Base-by-base conservation (phyloP, 2,329 filamentous ascomycete species). In the Fusarium sarcochroum region DNA sequence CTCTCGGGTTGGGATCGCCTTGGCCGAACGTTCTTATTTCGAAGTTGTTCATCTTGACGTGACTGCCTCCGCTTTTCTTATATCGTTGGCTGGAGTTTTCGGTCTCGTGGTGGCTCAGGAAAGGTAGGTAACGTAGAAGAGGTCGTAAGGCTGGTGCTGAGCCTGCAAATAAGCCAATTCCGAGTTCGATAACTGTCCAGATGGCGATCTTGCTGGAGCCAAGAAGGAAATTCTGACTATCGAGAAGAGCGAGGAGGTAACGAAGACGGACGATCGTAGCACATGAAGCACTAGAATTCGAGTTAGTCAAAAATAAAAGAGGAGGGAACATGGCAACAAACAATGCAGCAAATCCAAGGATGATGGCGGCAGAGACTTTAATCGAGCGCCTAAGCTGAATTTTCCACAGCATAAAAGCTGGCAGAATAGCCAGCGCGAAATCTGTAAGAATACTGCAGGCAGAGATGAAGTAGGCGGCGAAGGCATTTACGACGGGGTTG, bases 381-480 rank as follows among this genome's bases (percentile, higher is more conserved):
- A 54, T 23, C 2, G 48, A 59, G 2, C 48, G 48, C 10, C 42
- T 21, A 30, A 59, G 30, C 48, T 59, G 48, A 4, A 54, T 27
- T 14, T 37, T 45, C 50, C 50, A 54, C 5, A 54, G 18, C 27
- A 54, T 45, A 23, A 45, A 54, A 9, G 23, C 50, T 3, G 40
- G 50, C 6, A 54, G 40, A 27, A 54, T 45, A 30, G 50, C 50
- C 18, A 54, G 41, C 7, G 50, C 50, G 18, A 54, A 44, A 18
- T 54, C 50, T 5, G 50, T 54, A 14, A 54, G 25, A 15, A 54
- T 54, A 46, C 50, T 45, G 30, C 50, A 54, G 11, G 50, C 50
- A 2, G 56, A 59, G 41, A 59, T 53, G 17, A 53, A 59, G 38
- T 59, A 59, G 41, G 56, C 56, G 14, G 56, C 48, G 34, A 46